Percentiles rank a stretch among this genome's conserved stretches.
Conservation (phyloP, 768 basidiomycete genomes). For the Leucocoprinus leucothites region DNA sequence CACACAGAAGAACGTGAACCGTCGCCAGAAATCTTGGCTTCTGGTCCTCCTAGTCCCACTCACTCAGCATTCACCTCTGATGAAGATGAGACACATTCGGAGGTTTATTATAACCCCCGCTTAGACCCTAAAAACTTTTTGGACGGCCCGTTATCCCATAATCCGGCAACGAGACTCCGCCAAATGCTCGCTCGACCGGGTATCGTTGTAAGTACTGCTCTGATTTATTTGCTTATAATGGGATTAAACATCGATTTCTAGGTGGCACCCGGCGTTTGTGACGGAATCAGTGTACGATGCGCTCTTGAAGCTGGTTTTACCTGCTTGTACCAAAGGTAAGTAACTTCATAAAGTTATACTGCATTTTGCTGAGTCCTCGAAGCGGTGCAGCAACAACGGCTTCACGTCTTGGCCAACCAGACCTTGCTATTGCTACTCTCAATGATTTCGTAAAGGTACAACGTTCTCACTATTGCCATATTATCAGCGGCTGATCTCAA, state of each 20-base stretch:
- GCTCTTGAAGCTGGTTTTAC: slow-evolving; percentile 78
- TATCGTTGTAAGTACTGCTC: slow-evolving; percentile 54
- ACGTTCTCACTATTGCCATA: not conserved
- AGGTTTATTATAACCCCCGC: slow-evolving; percentile 60
- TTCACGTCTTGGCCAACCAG: slow-evolving; percentile 74
- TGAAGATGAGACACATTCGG: not conserved
- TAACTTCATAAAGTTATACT: not conserved
- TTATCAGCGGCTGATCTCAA: not conserved
- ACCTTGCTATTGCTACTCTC: slow-evolving; percentile 73
- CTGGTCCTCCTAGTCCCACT: slow-evolving; percentile 1
- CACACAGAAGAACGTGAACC: not conserved
- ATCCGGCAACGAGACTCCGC: slow-evolving; percentile 70
- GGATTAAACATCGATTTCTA: slow-evolving; percentile 18
- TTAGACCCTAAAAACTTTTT: slow-evolving; percentile 67
- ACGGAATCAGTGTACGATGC: slow-evolving; percentile 77
- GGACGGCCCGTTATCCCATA: slow-evolving; percentile 64
- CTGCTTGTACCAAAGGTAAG: slow-evolving; percentile 72
- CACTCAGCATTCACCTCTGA: slow-evolving; percentile 7
- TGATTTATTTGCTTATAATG: not conserved
- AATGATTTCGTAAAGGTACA: slow-evolving; percentile 69
- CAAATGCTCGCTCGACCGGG: slow-evolving; percentile 70
- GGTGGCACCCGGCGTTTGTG: slow-evolving; percentile 78
- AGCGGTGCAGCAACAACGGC: slow-evolving; percentile 81
- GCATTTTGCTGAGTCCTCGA: not conserved
- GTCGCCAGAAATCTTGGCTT: not conserved